These are phyloP conservation scores for Drechslerella coelobrocha DNA, from an alignment of 2,329 filamentous ascomycete genomes.

Conservation along the genomic window DNA sequence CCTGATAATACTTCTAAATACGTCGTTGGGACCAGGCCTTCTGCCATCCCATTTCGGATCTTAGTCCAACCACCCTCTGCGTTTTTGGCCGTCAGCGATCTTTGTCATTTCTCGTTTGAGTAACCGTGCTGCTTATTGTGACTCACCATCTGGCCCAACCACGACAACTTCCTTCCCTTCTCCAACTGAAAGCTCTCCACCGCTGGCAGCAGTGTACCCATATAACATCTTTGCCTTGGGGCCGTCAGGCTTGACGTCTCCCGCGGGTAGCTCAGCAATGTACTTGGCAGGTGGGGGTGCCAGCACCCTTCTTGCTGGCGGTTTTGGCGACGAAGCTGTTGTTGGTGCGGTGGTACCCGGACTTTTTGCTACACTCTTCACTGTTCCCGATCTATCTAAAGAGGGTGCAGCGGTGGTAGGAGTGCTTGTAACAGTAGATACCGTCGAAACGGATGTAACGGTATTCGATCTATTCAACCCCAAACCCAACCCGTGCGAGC, in stretches of 20 bases:
- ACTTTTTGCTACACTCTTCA: conserved; percentile 16
- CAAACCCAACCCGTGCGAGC: conserved; percentile 16
- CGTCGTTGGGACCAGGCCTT: conserved; percentile 84
- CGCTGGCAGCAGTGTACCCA: conserved; percentile 77
- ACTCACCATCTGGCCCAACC: conserved; percentile 85
- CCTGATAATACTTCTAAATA: conserved; percentile 75
- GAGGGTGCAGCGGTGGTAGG: background rate
- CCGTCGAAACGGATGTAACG: conserved; percentile 51
- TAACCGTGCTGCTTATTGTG: conserved; percentile 18
- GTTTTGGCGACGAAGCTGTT: conserved; percentile 36
- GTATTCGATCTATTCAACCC: conserved; percentile 52
- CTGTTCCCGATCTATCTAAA: conserved; percentile 28
- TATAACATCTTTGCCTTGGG: conserved; percentile 89
- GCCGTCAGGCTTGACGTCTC: conserved; percentile 59
- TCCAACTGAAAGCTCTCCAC: conserved; percentile 79
- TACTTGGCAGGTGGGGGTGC: conserved; percentile 87
- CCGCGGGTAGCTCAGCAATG: conserved; percentile 69
- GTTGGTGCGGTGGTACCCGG: conserved; percentile 9
- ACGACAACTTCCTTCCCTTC: conserved; percentile 81
- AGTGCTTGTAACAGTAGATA: conserved; percentile 17
- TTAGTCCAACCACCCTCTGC: conserved; percentile 75
- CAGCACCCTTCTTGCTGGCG: conserved; percentile 67
- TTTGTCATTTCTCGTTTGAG: conserved; percentile 55
- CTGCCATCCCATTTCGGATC: conserved; percentile 74
- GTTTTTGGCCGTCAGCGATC: conserved; percentile 9